A percentile compares a stretch with the other conserved stretches of the same genome.
Conservation (phyloP, 2,329 filamentous ascomycete genomes). For the Aspergillus texensis region DNA sequence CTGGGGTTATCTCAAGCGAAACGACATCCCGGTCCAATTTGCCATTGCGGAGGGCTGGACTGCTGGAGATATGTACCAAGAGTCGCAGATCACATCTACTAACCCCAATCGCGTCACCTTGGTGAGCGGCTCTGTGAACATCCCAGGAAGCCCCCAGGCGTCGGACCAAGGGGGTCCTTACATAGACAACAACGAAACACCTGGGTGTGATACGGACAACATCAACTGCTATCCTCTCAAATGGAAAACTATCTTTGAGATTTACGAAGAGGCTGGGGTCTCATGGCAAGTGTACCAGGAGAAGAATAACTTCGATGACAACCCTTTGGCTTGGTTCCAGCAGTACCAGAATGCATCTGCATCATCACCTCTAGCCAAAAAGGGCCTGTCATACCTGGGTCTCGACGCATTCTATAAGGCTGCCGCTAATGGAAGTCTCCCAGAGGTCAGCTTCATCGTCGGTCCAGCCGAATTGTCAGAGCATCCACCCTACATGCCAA, state of each 20-base stretch:
- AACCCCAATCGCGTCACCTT: slow-evolving; percentile 57
- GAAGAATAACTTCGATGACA: slow-evolving; percentile 58
- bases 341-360: slow-evolving; percentile 53
- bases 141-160: slow-evolving; percentile 50
- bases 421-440: slow-evolving; percentile 55
- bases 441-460: slow-evolving; percentile 55
- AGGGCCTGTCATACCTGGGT: slow-evolving; percentile 52
- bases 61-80: slow-evolving; percentile 61
- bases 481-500: slow-evolving; percentile 56
- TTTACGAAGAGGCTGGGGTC: slow-evolving; percentile 52
- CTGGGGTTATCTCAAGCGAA: slow-evolving; percentile 55
- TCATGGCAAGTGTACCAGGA: slow-evolving; percentile 57
- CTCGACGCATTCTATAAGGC: slow-evolving; percentile 54
- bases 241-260: slow-evolving; percentile 56
- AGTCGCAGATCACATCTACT: slow-evolving; percentile 55
- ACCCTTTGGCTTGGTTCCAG: slow-evolving; percentile 56
- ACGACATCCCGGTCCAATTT: slow-evolving; percentile 59
- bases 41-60: slow-evolving; percentile 59
- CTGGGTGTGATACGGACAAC: slow-evolving; percentile 48
- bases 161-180: slow-evolving; percentile 50
- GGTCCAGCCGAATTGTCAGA: slow-evolving; percentile 56
- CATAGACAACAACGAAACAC: slow-evolving; percentile 56
- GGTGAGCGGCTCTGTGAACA: slow-evolving; percentile 56
- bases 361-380: slow-evolving; percentile 47
- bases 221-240: slow-evolving; percentile 58